Conservation (phyloP, 164 flowering plant genomes). For the Vitis riparia region DNA sequence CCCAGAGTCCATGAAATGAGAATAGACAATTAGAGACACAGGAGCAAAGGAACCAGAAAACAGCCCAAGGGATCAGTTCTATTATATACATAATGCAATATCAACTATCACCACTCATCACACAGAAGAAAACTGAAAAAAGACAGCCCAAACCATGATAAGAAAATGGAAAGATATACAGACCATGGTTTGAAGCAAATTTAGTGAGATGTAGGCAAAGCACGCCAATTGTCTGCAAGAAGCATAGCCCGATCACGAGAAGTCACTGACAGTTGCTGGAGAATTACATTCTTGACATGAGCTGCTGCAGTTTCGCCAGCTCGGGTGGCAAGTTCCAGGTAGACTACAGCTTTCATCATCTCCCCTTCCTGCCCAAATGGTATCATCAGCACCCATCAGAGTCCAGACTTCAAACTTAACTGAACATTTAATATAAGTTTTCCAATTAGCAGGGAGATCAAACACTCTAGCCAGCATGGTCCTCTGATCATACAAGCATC, state of each 20-base stretch:
- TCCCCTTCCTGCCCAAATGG: constrained; percentile 68
- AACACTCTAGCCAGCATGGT: too few species aligned
- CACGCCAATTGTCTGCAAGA: constrained; percentile 71
- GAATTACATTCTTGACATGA: constrained; percentile 63
- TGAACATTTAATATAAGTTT: too few species aligned
- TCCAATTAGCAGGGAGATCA: too few species aligned
- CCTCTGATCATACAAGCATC: too few species aligned
- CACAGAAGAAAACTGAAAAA: not conserved
- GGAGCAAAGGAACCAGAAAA: not conserved
- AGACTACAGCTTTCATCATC: constrained; percentile 70
- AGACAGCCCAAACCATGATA: not conserved
- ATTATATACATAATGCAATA: not conserved
- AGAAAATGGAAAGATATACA: not conserved
- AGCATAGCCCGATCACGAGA: constrained; percentile 59
- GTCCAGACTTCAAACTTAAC: not conserved
- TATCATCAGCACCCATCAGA: constrained; percentile 4
- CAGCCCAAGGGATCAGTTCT: not conserved
- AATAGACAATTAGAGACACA: too few species aligned
- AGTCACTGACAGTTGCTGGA: constrained; percentile 54
- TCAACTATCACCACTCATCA: not conserved
- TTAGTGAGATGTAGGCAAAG: constrained; percentile 53
- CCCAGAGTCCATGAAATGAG: too few species aligned
- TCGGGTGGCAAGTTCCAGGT: constrained; percentile 84
- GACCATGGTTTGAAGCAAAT: constrained; percentile 1
- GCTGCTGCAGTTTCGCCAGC: constrained; percentile 80